Conservation (phyloP, 371 early-diverging fungal species). For the Mortierella sp. region DNA sequence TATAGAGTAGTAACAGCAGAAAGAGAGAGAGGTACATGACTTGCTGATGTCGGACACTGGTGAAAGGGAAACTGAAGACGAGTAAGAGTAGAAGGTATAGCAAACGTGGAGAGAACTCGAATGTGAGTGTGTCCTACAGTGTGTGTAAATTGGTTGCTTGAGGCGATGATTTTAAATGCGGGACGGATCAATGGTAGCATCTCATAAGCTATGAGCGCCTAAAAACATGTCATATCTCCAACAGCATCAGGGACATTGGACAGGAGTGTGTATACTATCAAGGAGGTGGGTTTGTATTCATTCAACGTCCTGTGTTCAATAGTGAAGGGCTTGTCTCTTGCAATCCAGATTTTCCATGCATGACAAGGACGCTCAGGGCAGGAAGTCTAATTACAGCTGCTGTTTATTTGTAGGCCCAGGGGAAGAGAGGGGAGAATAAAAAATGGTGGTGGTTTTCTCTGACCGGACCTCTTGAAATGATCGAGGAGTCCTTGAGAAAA, state of each 20-base stretch:
- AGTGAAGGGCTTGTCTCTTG: not conserved
- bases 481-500: not conserved
- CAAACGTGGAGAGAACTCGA: not conserved
- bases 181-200: too few relatives aligned
- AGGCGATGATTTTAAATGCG: not conserved
- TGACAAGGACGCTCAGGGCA: not conserved
- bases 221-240: not conserved
- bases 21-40: not conserved
- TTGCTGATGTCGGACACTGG: not conserved
- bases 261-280: not conserved
- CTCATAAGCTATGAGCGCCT: too few relatives aligned
- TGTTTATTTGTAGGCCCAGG: not conserved
- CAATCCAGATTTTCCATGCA: slow-evolving; percentile 1
- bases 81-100: not conserved
- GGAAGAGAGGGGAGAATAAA: not conserved
- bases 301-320: not conserved
- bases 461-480: not conserved
- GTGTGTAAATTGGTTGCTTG: not conserved
- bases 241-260: not conserved
- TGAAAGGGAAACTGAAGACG: not conserved
- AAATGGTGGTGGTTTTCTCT: not conserved
- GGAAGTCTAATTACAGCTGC: not conserved
- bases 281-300: not conserved
- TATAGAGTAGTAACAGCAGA: not conserved
- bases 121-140: not conserved